A percentile compares a stretch with the other conserved stretches of the same genome.
Evolutionary conservation across 1,284 basidiomycete species (phyloP).

Genomic region (Ceratobasidium sp.): DNA sequence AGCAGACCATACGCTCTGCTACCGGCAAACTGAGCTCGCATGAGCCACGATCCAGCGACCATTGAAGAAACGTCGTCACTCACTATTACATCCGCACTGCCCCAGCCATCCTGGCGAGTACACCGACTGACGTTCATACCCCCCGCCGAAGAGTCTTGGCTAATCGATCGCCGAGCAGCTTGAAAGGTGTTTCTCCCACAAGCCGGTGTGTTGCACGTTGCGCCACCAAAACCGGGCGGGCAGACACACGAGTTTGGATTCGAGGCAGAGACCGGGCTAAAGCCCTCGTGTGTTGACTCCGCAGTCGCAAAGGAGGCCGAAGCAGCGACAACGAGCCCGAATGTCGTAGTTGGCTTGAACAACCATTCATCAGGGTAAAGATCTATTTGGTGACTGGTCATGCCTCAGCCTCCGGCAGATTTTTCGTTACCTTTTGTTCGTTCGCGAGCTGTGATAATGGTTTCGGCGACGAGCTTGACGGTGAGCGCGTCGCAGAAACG

Average conservation of each 20-base stretch:
- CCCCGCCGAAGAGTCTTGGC: slow-evolving; percentile 52
- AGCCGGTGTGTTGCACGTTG: slow-evolving; percentile 74
- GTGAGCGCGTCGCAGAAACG: too few relatives aligned
- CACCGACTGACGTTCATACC: slow-evolving; percentile 68
- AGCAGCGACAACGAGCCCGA: slow-evolving; percentile 25
- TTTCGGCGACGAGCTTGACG: too few relatives aligned
- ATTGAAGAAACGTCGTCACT: slow-evolving; percentile 29
- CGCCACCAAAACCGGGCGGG: slow-evolving; percentile 81
- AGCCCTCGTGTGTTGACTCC: slow-evolving; percentile 72
- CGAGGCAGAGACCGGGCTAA: slow-evolving; percentile 63
- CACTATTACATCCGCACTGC: slow-evolving; percentile 79
- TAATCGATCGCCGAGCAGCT: slow-evolving; percentile 68
- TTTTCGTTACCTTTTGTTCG: too few relatives aligned
- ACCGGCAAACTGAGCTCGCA: slow-evolving; percentile 67
- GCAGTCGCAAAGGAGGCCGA: slow-evolving; percentile 9
- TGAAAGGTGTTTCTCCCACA: slow-evolving; percentile 87
- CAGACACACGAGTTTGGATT: slow-evolving; percentile 73
- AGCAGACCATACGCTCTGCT: slow-evolving; percentile 69
- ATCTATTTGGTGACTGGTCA: slow-evolving; percentile 1
- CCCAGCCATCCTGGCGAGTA: slow-evolving; percentile 78
- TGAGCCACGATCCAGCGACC: slow-evolving; percentile 1
- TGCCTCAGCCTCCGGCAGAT: background rate
- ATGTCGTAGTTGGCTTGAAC: slow-evolving; percentile 22
- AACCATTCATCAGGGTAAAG: background rate
- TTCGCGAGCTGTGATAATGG: too few relatives aligned